Evolutionary conservation across 2,329 filamentous ascomycete species (phyloP).

Genomic region (Byssothecium circinans): DNA sequence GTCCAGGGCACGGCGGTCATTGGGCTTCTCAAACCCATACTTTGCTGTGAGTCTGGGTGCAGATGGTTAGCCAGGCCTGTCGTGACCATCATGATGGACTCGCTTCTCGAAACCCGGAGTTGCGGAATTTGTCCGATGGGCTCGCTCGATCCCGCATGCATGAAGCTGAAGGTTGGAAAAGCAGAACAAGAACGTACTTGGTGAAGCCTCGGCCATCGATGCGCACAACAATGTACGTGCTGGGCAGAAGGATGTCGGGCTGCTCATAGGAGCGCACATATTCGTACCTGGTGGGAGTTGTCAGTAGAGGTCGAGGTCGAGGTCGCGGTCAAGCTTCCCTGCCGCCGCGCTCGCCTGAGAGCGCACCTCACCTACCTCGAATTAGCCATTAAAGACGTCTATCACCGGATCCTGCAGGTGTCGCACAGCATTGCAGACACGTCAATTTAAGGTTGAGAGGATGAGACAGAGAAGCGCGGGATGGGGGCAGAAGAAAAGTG

Average conservation of each 20-base stretch:
- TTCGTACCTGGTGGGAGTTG: slow-evolving; percentile 67
- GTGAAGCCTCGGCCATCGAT: slow-evolving; percentile 95
- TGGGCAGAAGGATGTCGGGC: slow-evolving; percentile 75
- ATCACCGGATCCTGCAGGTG: background rate
- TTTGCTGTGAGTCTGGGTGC: slow-evolving; percentile 71
- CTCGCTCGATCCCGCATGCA: slow-evolving; percentile 2
- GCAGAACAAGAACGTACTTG: slow-evolving; percentile 60
- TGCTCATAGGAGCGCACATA: slow-evolving; percentile 93
- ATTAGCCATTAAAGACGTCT: slow-evolving; percentile 18
- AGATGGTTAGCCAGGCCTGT: slow-evolving; percentile 2
- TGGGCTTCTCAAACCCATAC: slow-evolving; percentile 88
- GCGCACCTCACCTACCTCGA: slow-evolving; percentile 16
- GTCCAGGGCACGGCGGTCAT: slow-evolving; percentile 81
- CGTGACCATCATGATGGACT: slow-evolving; percentile 5
- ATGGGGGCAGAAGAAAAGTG: background rate
- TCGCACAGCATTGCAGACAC: slow-evolving; percentile 13
- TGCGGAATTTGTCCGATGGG: slow-evolving; percentile 3
- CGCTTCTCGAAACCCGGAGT: slow-evolving; percentile 6
- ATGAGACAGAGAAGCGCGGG: background rate
- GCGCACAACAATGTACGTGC: slow-evolving; percentile 93
- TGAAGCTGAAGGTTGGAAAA: slow-evolving; percentile 7
- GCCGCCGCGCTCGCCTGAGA: background rate
- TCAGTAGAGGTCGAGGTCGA: background rate
- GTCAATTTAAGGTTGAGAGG: background rate
- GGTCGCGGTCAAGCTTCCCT: background rate